phyloP scores from a whole-genome alignment of 163 green algal genomes.

The Coccomyxa subellipsoidea region DNA sequence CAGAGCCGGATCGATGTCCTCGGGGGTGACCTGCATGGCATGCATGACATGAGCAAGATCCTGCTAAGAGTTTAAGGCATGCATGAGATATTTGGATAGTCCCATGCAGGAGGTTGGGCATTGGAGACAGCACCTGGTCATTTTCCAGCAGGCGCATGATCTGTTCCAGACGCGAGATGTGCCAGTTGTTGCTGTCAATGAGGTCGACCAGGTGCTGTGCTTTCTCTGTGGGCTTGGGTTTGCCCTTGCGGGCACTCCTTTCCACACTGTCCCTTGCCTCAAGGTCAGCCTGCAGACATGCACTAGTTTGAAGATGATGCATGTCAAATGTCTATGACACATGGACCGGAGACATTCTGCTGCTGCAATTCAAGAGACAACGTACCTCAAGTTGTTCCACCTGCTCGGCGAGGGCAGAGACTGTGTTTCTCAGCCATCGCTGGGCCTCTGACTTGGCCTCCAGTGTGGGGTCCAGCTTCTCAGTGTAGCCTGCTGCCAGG shows the following conservation, averaged over 20 bases:
- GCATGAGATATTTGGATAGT: not conserved
- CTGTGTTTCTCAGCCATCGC: not conserved
- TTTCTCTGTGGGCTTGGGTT: not conserved
- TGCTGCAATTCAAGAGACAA: no score
- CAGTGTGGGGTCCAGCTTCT: not conserved
- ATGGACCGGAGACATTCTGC: not conserved
- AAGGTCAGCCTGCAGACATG: not conserved
- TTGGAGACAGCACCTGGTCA: constrained; percentile 42
- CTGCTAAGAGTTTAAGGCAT: not conserved
- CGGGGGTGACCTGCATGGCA: not conserved
- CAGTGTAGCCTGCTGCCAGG: not conserved
- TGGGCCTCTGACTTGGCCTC: not conserved
- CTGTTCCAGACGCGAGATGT: constrained; percentile 82
- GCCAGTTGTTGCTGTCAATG: constrained; percentile 75
- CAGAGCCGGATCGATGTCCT: not conserved
- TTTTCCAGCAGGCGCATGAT: constrained; percentile 93
- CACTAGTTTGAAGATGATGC: not conserved
- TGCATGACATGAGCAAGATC: not conserved
- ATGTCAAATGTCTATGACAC: not conserved
- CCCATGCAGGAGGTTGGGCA: not conserved
- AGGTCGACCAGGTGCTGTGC: not conserved
- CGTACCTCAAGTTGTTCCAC: constrained; percentile 8
- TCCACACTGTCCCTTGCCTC: not conserved
- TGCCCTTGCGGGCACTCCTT: not conserved
- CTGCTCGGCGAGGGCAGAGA: not conserved